Evolutionary conservation across 768 basidiomycete genomes (phyloP), one percentile per base, ranked within the genome.

Genomic region (Peribolospora kevripleyi): DNA sequence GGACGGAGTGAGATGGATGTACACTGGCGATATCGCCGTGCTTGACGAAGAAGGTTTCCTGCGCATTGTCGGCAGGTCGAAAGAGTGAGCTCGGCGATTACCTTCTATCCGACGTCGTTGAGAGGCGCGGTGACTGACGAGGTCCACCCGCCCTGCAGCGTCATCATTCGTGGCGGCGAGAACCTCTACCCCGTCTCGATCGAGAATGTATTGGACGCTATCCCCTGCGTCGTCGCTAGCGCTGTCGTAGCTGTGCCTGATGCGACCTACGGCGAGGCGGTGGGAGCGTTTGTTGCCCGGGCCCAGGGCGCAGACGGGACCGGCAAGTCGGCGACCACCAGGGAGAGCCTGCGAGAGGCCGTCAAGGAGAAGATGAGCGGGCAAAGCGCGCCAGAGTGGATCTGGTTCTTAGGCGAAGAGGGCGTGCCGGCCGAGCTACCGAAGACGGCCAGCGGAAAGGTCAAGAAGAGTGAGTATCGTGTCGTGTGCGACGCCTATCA

Each of bases 151-250:
- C 25, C 25, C 25, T 25, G 25, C 25, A 25, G 25, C 13, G 48
- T 54, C 42, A 48, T 54, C 39, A 47, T 54, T 6, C 25, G 53
- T 7, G 53, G 53, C 3, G 53, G 53, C 3, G 53, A 83, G 77
- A 83, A 90, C 66, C 69, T 88, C 54, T 81, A 82, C 66, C 80
- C 86, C 3, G 76, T 85, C 48, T 78, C 84, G 63, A 85, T 87
- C 42, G 84, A 87, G 68, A 83, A 86, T 9, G 37, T 45, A 10
- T n/a, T 40, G 38, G 6, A 47, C 7, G 37, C 41, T 13, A 37
- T 48, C 13, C 70, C 71, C 1, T 68, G 65, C 11, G 74, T 87
- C 46, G 71, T 74, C 50, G 84, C 86, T 65, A 82, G 79, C 0
- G 81, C 82, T 2, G 81, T 72, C 5, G 74, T 85, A 6, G 67